These are phyloP conservation scores for Capsella bursapastoris DNA, from an alignment of 345 rosid genomes.

Conservation along the genomic window DNA sequence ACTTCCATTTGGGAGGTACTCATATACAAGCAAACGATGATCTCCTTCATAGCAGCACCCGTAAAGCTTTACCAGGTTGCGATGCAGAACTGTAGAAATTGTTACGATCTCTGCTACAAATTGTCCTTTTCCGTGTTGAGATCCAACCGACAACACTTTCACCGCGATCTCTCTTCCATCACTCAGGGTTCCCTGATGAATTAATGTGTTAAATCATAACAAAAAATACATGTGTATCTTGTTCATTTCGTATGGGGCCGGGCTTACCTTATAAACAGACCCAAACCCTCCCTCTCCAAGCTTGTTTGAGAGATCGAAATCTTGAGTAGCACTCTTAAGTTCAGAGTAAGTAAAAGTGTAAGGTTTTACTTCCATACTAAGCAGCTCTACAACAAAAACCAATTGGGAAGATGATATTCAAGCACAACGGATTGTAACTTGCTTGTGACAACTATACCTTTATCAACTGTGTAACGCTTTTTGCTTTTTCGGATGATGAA, in stretches of 20 bases:
- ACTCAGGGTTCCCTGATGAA: no score
- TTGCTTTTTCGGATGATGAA: constrained; percentile 47
- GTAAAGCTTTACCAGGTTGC: no score
- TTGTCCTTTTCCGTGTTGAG: no score
- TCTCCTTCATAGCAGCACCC: no score
- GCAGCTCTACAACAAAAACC: constrained; percentile 43
- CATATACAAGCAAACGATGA: no score
- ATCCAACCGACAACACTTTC: no score
- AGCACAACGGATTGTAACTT: not conserved
- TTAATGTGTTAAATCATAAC: no score
- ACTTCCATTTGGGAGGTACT: no score
- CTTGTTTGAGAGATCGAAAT: constrained; percentile 56
- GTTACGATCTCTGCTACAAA: no score
- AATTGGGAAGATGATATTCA: constrained; percentile 5
- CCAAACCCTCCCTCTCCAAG: constrained; percentile 85
- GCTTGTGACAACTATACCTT: constrained; percentile 47
- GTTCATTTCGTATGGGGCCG: not conserved
- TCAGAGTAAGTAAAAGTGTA: constrained; percentile 60
- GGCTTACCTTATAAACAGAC: constrained; percentile 62
- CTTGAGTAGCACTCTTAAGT: constrained; percentile 63
- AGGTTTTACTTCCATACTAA: constrained; percentile 40
- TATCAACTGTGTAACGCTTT: constrained; percentile 43
- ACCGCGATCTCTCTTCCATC: no score
- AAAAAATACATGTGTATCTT: no score
- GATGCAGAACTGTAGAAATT: no score